These are phyloP conservation scores for Immersiporthe knoxdaviesiana DNA, from an alignment of 2,329 filamentous ascomycete genomes.

Conservation along the genomic window DNA sequence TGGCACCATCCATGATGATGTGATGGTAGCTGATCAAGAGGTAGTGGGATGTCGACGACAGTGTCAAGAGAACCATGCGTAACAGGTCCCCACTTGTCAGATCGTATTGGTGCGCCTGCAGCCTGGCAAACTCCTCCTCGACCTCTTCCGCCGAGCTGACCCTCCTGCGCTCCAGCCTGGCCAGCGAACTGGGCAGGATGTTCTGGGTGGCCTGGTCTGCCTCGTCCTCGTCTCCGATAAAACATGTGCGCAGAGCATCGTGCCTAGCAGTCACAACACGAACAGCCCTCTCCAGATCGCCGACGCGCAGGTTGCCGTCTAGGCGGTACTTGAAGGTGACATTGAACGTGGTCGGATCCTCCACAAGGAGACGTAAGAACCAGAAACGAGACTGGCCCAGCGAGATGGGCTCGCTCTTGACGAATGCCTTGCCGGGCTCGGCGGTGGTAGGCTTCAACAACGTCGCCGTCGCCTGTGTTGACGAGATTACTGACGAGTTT, in stretches of 20 bases:
- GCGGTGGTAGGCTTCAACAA: background rate
- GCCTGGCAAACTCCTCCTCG: slow-evolving; percentile 30
- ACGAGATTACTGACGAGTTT: background rate
- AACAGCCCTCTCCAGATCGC: slow-evolving; percentile 41
- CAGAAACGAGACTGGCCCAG: slow-evolving; percentile 46
- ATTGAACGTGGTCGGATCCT: slow-evolving; percentile 46
- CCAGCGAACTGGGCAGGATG: slow-evolving; percentile 30
- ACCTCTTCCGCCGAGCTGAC: slow-evolving; percentile 33
- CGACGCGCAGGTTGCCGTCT: slow-evolving; percentile 33
- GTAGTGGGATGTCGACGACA: slow-evolving; percentile 40
- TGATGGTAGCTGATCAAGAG: slow-evolving; percentile 41
- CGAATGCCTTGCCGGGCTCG: slow-evolving; percentile 13
- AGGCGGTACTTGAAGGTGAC: slow-evolving; percentile 39
- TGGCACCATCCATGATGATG: slow-evolving; percentile 20
- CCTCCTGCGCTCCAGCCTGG: slow-evolving; percentile 33
- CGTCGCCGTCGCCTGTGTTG: background rate
- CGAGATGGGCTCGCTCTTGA: slow-evolving; percentile 38
- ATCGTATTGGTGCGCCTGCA: slow-evolving; percentile 41
- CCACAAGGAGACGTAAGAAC: slow-evolving; percentile 39
- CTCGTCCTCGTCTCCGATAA: slow-evolving; percentile 32
- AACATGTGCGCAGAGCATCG: slow-evolving; percentile 41
- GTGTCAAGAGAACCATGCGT: slow-evolving; percentile 41
- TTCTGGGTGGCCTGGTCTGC: slow-evolving; percentile 31
- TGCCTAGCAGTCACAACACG: slow-evolving; percentile 36
- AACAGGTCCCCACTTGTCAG: slow-evolving; percentile 42